phyloP scores from a whole-genome alignment of 2,329 filamentous ascomycete genomes.

The Fusarium chaquense region DNA sequence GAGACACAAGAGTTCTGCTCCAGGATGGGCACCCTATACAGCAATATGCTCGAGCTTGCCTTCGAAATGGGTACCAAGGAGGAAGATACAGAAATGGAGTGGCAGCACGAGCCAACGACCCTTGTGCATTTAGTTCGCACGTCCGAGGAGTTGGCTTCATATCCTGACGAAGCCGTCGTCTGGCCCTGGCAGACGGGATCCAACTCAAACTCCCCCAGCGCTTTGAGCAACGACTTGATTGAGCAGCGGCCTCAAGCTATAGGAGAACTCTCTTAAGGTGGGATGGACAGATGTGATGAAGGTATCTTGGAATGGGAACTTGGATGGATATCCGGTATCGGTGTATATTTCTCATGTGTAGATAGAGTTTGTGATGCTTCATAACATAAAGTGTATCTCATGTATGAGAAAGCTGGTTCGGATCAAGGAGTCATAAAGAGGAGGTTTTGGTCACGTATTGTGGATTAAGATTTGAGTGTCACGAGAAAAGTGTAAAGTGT shows the following conservation, averaged over 20 bases:
- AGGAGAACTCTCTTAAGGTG: neutral
- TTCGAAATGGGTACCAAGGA: neutral
- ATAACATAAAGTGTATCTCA: neutral
- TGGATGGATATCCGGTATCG: neutral
- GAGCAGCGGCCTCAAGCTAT: neutral
- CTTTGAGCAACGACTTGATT: too few relatives aligned
- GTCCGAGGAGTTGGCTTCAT: slow-evolving; percentile 20
- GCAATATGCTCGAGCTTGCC: slow-evolving; percentile 10
- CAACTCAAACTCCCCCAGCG: neutral
- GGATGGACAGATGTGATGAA: too few relatives aligned
- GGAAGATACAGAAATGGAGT: slow-evolving; percentile 32
- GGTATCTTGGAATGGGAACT: neutral
- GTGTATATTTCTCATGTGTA: neutral
- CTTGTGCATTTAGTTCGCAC: slow-evolving; percentile 27
- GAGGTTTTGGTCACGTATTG: neutral
- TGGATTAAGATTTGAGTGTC: neutral
- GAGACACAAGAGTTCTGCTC: slow-evolving; percentile 15
- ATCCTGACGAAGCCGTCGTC: slow-evolving; percentile 4
- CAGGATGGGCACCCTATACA: slow-evolving; percentile 8
- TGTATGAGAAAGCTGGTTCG: neutral
- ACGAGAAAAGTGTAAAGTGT: neutral
- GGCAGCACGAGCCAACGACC: slow-evolving; percentile 31
- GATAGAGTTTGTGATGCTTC: neutral
- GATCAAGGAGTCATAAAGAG: neutral
- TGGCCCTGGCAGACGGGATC: neutral